Evolutionary conservation across 1,284 basidiomycete species (phyloP), one percentile per base, ranked within the genome.

Genomic region (Ganoderma resinaceum): DNA sequence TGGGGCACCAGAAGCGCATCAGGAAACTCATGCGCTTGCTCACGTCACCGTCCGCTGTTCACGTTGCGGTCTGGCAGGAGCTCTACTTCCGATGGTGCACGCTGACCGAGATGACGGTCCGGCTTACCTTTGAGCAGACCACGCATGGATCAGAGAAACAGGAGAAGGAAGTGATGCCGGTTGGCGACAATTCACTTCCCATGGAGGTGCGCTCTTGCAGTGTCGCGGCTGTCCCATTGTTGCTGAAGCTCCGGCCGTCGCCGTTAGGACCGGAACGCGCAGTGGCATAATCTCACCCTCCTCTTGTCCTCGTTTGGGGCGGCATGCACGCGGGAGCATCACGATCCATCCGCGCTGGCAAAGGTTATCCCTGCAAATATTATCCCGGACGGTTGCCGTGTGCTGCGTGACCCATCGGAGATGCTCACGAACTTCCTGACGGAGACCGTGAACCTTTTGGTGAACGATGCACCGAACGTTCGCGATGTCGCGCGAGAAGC

Each of bases 281-380:
- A 95, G 73, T 98, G 96, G 96, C 92, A 95, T 76, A 96, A 97
- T 78, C 83, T 95, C 29, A 92, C 94, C 0, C 83, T 95, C 35
- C 95, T 94, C 79, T 81, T 97, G 53, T 89, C 93, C 20, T 88
- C 94, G 1, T 87, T 93, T 33, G 91, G 92, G 46, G 90, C 91
- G 2, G 85, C 89, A 6, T 94, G 91, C 71, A 80, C 89, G 16
- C 82, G 83, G 60, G 89, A 89, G 26, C 80, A 82, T 35, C 82
- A 85, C 62, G 83, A 88, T 64, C 77, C 84, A 49, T 77, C 79
- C 14, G 80, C 85, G 29, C 80, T 95, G 11, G 80, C 85, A 9
- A 77, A 84, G 16, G 79, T 90, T 58, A 85, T 95, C 61, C 89
- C 92, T 0, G 73, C 82, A 5, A 83, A 87, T 58, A 83, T 86